Evolutionary conservation across 495 filamentous ascomycete genomes (phyloP).

Genomic region (Immersiella caudata): DNA sequence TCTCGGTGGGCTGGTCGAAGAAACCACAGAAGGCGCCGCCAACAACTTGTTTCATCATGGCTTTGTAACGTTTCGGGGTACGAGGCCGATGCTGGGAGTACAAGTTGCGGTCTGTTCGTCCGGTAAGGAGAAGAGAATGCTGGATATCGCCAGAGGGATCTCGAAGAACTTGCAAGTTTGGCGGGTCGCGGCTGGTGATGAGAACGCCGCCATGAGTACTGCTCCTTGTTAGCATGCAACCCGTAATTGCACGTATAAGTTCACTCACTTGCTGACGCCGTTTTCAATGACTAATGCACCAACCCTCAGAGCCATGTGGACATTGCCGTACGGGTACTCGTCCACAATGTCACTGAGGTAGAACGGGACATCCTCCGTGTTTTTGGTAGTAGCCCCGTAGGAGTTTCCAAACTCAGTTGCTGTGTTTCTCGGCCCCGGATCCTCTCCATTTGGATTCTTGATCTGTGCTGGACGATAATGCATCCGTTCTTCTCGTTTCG

Average conservation of each 20-base stretch:
- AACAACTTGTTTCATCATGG: slow-evolving; percentile 48
- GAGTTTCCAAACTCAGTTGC: slow-evolving; percentile 10
- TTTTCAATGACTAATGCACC: slow-evolving; percentile 50
- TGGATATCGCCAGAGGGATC: slow-evolving; percentile 18
- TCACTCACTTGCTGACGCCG: slow-evolving; percentile 31
- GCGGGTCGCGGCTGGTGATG: slow-evolving; percentile 36
- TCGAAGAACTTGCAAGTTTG: slow-evolving; percentile 31
- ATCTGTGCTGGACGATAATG: not conserved
- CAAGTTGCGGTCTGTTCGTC: slow-evolving; percentile 21
- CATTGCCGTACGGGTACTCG: slow-evolving; percentile 41
- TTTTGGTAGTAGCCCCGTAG: slow-evolving; percentile 8
- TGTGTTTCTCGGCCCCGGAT: not conserved
- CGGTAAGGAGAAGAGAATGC: slow-evolving; percentile 26
- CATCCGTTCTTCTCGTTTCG: not conserved
- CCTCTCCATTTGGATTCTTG: slow-evolving; percentile 7
- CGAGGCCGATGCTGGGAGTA: slow-evolving; percentile 28
- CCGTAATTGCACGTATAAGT: not conserved
- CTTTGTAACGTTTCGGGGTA: slow-evolving; percentile 41
- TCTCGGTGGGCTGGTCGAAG: slow-evolving; percentile 23
- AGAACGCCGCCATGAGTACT: slow-evolving; percentile 35
- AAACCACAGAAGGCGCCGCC: slow-evolving; percentile 41
- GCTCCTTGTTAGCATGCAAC: not conserved
- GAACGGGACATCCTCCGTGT: slow-evolving; percentile 37
- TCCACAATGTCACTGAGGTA: slow-evolving; percentile 36
- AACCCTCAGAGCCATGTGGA: slow-evolving; percentile 47